Evolutionary conservation across 2,329 filamentous ascomycete genomes (phyloP).

Genomic region (Stagonosporopsis chrysanthemi): DNA sequence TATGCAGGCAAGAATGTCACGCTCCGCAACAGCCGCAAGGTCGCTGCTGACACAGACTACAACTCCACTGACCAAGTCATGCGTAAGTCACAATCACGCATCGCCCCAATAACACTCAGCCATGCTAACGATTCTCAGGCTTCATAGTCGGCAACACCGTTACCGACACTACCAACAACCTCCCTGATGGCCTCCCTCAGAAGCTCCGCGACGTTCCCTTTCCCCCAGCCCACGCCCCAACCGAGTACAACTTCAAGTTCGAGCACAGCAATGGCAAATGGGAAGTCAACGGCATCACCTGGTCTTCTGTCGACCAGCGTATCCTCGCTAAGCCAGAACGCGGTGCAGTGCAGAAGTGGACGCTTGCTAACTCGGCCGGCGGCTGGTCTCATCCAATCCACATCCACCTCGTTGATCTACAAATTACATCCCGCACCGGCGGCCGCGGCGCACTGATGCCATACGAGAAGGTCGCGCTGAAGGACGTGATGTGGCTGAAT

Average conservation of each 20-base stretch:
- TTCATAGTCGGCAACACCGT: conserved; percentile 56
- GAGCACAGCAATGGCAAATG: conserved; percentile 38
- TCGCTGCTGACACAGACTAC: conserved; percentile 61
- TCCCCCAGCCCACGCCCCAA: conserved; percentile 36
- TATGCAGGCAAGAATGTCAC: conserved; percentile 61
- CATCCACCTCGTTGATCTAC: conserved; percentile 67
- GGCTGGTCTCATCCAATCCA: conserved; percentile 64
- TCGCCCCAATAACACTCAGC: not conserved
- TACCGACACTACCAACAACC: conserved; percentile 31
- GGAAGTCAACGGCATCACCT: conserved; percentile 52
- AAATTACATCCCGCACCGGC: conserved; percentile 59
- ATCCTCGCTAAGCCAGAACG: conserved; percentile 46
- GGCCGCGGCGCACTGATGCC: conserved; percentile 53
- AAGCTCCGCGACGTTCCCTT: conserved; percentile 42
- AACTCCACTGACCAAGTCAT: conserved; percentile 53
- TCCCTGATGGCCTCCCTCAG: conserved; percentile 35
- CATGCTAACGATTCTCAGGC: not conserved
- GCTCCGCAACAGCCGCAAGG: conserved; percentile 54
- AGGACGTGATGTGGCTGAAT: conserved; percentile 65
- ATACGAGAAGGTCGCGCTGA: conserved; percentile 63
- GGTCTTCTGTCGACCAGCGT: conserved; percentile 42
- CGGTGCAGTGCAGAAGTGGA: conserved; percentile 50
- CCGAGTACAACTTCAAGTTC: conserved; percentile 46
- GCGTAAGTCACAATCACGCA: conserved; percentile 14
- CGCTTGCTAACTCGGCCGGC: conserved; percentile 57